phyloP scores from a whole-genome alignment of 2,329 filamentous ascomycete genomes.

The Pseudocercospora vitis region DNA sequence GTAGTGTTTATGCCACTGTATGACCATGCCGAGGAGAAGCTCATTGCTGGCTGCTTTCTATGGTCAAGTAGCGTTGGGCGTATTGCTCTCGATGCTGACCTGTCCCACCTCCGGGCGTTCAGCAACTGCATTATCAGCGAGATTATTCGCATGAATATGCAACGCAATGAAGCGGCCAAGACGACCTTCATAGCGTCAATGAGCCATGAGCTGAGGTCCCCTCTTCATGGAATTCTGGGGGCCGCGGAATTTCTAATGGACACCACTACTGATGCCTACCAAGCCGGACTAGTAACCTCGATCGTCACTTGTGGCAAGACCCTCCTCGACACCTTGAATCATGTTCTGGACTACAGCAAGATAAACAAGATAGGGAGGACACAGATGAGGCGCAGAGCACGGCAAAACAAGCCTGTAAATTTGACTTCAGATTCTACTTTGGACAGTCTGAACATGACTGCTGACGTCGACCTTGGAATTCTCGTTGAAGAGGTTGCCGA shows the following conservation, averaged over 20 bases:
- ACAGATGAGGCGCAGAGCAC: conserved; percentile 30
- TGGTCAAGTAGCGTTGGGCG: conserved; percentile 48
- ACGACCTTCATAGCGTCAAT: conserved; percentile 55
- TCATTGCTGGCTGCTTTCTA: conserved; percentile 47
- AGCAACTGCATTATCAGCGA: conserved; percentile 44
- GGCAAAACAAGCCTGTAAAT: conserved; percentile 33
- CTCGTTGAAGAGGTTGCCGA: conserved; percentile 57
- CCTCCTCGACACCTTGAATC: conserved; percentile 49
- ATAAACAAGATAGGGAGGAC: conserved; percentile 42
- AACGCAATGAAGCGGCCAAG: conserved; percentile 50
- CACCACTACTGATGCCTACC: conserved; percentile 43
- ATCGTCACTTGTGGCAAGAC: conserved; percentile 53
- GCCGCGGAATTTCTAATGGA: conserved; percentile 52
- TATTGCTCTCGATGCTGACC: conserved; percentile 41
- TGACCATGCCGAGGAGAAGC: conserved; percentile 47
- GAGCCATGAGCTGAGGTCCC: conserved; percentile 54
- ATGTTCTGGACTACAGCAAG: conserved; percentile 45
- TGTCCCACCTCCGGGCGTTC: conserved; percentile 47
- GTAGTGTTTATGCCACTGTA: conserved; percentile 55
- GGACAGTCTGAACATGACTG: conserved; percentile 37
- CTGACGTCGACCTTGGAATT: conserved; percentile 45
- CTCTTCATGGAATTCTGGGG: conserved; percentile 51
- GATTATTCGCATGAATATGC: conserved; percentile 40
- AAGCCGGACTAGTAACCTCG: conserved; percentile 49
- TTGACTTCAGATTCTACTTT: conserved; percentile 28